phyloP scores from a whole-genome alignment of 345 rosid species.

The Eucalyptus polybractea region DNA sequence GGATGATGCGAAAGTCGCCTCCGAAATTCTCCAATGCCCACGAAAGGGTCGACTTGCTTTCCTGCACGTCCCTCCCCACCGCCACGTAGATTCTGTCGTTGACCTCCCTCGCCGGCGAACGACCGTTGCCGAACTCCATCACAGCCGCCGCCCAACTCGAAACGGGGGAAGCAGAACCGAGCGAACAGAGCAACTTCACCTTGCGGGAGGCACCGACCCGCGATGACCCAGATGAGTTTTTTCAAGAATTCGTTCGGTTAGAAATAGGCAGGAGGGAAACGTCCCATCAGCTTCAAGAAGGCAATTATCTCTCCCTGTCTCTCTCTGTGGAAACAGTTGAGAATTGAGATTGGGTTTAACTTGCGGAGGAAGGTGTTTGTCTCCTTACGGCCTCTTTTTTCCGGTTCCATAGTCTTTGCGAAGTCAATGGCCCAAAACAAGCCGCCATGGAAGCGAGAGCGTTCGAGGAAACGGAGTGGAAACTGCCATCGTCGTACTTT shows the following conservation, averaged over 20 bases:
- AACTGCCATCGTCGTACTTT: neutral
- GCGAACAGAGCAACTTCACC: neutral
- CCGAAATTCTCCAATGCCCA: constrained; percentile 42
- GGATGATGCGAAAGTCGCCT: constrained; percentile 21
- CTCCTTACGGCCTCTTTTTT: neutral
- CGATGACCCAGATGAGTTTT: neutral
- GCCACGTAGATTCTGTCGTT: constrained; percentile 46
- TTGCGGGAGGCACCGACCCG: neutral
- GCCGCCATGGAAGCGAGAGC: neutral
- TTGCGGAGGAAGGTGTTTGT: neutral
- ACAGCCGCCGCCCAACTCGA: neutral
- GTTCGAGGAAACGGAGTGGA: neutral
- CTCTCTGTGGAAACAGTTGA: neutral
- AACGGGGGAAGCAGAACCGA: neutral
- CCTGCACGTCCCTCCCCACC: constrained; percentile 33
- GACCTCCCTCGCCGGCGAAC: constrained; percentile 9
- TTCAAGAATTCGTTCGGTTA: neutral
- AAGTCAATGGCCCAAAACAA: neutral
- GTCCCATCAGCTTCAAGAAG: neutral
- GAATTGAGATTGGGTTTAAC: neutral
- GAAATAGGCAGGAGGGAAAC: neutral
- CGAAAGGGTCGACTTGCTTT: constrained; percentile 30
- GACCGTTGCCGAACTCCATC: neutral
- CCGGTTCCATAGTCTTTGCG: neutral
- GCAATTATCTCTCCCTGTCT: neutral